A percentile compares a stretch with the other conserved stretches of the same genome.
These are phyloP conservation scores for Solanum clarkiae DNA, from an alignment of 257 asterid species.

Conservation along the genomic window DNA sequence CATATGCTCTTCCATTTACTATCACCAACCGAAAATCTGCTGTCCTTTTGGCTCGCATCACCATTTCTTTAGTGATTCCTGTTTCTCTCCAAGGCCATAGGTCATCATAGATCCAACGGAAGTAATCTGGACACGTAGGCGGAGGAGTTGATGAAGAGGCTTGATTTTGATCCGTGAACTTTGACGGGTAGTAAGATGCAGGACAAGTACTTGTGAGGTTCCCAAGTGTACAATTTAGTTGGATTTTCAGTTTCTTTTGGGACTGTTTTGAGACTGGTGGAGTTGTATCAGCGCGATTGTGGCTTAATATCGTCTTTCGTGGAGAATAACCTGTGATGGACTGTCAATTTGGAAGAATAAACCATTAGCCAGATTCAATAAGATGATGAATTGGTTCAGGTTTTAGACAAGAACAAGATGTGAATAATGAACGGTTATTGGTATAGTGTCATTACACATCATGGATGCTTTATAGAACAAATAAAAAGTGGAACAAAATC, in stretches of 20 bases:
- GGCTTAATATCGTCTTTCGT: slow-evolving; percentile 9
- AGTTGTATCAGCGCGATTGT: neutral
- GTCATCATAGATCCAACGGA: slow-evolving; percentile 30
- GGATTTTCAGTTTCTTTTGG: slow-evolving; percentile 7
- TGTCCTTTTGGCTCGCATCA: slow-evolving; percentile 12
- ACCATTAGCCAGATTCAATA: neutral
- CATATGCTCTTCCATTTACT: slow-evolving; percentile 21
- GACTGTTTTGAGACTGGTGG: neutral
- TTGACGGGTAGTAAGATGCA: slow-evolving; percentile 25
- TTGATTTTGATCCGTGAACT: neutral
- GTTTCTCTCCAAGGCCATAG: slow-evolving; percentile 36
- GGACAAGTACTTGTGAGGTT: slow-evolving; percentile 13
- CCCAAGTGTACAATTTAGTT: slow-evolving; percentile 22
- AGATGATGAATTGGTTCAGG: neutral
- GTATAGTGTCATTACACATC: neutral
- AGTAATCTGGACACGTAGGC: slow-evolving; percentile 22
- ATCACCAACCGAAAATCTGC: slow-evolving; percentile 25
- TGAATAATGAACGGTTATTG: neutral
- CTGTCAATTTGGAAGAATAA: slow-evolving; percentile 15
- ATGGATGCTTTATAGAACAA: neutral
- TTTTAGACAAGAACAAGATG: neutral
- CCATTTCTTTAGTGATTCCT: slow-evolving; percentile 25
- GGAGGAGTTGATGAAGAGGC: neutral
- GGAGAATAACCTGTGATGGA: slow-evolving; percentile 20
- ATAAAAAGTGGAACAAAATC: neutral